Conservation (phyloP, 2,329 filamentous ascomycete species). For the Amauroascus verrucosus region DNA sequence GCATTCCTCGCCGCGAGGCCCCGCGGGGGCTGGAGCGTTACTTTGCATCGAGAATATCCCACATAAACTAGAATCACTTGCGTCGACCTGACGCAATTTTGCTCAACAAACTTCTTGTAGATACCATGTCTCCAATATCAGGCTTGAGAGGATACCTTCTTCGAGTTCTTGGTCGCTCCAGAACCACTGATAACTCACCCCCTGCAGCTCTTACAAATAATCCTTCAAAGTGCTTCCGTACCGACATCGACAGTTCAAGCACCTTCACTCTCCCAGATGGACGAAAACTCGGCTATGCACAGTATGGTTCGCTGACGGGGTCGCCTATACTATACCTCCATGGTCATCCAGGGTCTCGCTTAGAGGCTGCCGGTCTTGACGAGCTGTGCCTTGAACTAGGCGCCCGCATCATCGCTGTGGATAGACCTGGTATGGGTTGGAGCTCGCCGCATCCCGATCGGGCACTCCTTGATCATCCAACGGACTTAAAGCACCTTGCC, state of each 20-base stretch:
- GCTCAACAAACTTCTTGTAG: too few species aligned
- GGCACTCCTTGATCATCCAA: constrained; percentile 33
- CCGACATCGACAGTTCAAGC: constrained; percentile 22
- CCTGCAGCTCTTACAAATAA: neutral
- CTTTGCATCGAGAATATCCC: too few species aligned
- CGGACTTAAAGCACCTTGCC: constrained; percentile 36
- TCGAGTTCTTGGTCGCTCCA: neutral
- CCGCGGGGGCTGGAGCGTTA: too few species aligned
- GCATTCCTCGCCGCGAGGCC: too few species aligned
- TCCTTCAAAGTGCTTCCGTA: constrained; percentile 1
- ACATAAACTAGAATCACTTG: too few species aligned
- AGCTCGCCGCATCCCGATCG: constrained; percentile 32
- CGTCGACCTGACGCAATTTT: too few species aligned
- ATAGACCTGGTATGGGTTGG: constrained; percentile 37
- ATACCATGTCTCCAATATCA: neutral
- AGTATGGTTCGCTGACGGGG: constrained; percentile 31
- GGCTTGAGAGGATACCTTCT: constrained; percentile 6
- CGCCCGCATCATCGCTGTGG: constrained; percentile 34
- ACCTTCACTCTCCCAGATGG: constrained; percentile 28
- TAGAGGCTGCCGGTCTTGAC: constrained; percentile 32
- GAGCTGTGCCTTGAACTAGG: constrained; percentile 25
- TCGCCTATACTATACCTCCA: constrained; percentile 35
- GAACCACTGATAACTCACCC: neutral
- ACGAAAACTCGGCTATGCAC: constrained; percentile 31
- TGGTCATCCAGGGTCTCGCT: constrained; percentile 35